Evolutionary conservation across 2,329 filamentous ascomycete genomes (phyloP), one percentile per base, ranked within the genome.

Genomic region (Trichoderma citrinoviride): DNA sequence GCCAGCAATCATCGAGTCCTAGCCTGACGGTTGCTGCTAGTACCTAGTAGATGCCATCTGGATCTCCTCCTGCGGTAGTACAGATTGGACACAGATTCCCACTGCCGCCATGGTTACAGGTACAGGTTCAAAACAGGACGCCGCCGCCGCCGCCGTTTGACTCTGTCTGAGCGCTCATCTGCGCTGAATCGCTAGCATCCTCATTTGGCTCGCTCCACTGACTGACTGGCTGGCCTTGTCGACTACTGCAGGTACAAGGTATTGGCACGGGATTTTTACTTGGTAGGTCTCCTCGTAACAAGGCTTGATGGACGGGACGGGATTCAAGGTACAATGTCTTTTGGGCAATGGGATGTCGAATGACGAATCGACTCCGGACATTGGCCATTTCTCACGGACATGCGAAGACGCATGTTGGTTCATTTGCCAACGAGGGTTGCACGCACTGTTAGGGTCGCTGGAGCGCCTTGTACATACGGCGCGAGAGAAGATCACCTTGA

Each of bases 91-190:
- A 40, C 50, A 47, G 27, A 15, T 25, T 25, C n/a, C 43, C 29
- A 23, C 23, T 25, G 33, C 33, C 57, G 58, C 58, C 47, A 43
- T 33, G 49, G 58, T 25, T 29, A 61, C 58, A 53, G 54, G 54
- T 19, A 15, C 54, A 52, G 33, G 33, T 23, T 19, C 27, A 29
- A 56, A 56, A 29, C 40, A n/a, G n/a, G n/a, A n/a, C n/a, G n/a
- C n/a, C n/a, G n/a, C n/a, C n/a, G 40, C 40, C 54, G 40, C 54
- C 14, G 49, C 49, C 27, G 49, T 25, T 19, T 54, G 5, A 40
- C 33, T 43, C 10, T 43, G 58, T 17, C 54, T 53, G 58, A 53
- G 58, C 58, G 58, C 58, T 52, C 58, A 61, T 53, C 58, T 61
- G 58, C 58, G 58, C 58, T 37, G 47, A 53, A 53, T 44, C 58